Evolutionary conservation across 495 filamentous ascomycete genomes (phyloP), one percentile per base, ranked within the genome.

Genomic region (Beverwykella pulmonaria): DNA sequence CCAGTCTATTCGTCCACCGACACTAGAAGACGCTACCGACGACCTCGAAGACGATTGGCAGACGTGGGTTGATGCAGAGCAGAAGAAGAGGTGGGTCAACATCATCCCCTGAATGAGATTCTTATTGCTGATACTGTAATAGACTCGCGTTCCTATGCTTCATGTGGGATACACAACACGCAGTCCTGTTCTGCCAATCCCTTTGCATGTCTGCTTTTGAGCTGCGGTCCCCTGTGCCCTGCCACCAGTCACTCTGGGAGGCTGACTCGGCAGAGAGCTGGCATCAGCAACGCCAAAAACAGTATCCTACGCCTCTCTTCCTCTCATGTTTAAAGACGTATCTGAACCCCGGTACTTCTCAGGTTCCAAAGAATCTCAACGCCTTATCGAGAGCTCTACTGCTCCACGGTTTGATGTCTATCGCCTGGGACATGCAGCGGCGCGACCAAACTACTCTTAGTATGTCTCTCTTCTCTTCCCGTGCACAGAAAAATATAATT

Each of bases 151-250:
- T 86, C 53, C 76, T 83, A 29, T 84, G 81, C 60, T 87, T 86
- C 63, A 84, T 86, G 79, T 85, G 82, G 83, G 83, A 85, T 61
- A 82, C 80, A 0, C 82, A 84, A 66, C 82, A 84, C 62, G 82
- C 83, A 0, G 81, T 84, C 0, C 74, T 85, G 4, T 85, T 84
- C 69, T 85, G 80, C 22, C 83, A 86, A 66, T 83, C 80, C 5
- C 76, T 86, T 0, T 86, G 82, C 70, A 86, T 85, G 83, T 83
- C 80, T 4, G 83, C 82, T 15, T 84, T 85, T 54, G 82, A 85
- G 49, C 78, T 87, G 22, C 76, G 81, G 30, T 76, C 81, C 1
- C 73, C 75, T 14, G 71, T 86, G 8, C 82, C 82, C 0, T 83
- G 82, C 56, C 74, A 76, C 27, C 69, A 81, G 27, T 55, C 73